Evolutionary conservation across 441 rosid species (phyloP), one percentile per base, ranked within the genome.

Genomic region (Monsonia emarginata): DNA sequence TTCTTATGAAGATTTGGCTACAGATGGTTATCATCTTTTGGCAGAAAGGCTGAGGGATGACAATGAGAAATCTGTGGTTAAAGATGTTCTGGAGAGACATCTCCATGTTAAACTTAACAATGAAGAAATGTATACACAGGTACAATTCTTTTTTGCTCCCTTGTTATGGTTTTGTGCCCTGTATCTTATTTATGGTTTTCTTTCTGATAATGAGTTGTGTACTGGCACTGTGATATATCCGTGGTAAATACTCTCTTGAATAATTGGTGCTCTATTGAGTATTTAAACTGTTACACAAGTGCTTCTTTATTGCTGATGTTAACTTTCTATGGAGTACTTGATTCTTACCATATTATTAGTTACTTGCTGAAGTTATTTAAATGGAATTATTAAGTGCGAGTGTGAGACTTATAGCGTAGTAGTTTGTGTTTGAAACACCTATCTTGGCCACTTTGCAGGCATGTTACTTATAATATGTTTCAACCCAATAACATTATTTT

Each of bases 11-110:
- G 94, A 84, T 72, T 82, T 94, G 79, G 97, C 96, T 28, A 86
- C 86, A 76, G 96, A 94, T 70, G 99, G 99, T 59, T 94, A 86
- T 80, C 88, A 89, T 76, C 84, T 94, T 68, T 75, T 94, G 78
- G 97, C 97, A 21, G 97, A 94, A 76, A 91, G 97, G 83, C 77
- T 94, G 69, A 90, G 97, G 63, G 91, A 89, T 73, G 94, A 88
- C 24, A 79, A 75, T 63, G 99, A 94, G 85, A 94, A 82, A 77
- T 61, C 64, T 62, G 85, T 88, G 62, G 99, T 94, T 66, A 89
- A 83, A 80, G 85, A 88, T 72, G 86, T 88, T 73, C 74, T 94
- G 69, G 89, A 86, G 77, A 88, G 75, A 78, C 87, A 79, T 78
- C 87, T 89, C 57, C 89, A 86, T 0, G 79, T 88, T 69, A 79